Base-by-base conservation (phyloP, 352 stramenopile species). In the Thraustochytrium sp. region DNA sequence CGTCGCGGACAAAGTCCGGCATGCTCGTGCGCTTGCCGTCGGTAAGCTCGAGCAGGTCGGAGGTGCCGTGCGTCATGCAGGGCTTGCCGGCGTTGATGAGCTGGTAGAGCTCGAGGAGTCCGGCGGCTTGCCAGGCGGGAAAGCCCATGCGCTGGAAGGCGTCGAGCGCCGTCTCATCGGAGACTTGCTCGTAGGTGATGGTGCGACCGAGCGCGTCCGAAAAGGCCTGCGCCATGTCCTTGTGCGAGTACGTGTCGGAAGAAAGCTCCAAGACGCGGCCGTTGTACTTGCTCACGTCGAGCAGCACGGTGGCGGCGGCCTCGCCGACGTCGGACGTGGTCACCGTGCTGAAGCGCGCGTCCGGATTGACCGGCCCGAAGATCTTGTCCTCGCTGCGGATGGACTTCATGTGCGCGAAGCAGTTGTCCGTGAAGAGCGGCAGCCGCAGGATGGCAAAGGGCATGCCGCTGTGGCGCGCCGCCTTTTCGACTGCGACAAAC, bases 391-490 rank as follows among this genome's bases (percentile, higher is more conserved):
- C 59, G 29, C 40, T 31, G 8, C 59, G 59, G 26, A 72, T 72
- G 1, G 59, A 72, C 13, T 5, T 18, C 34, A 72, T 72, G 59
- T 72, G 36, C 59, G 40, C 59, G 26, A 72, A 72, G 59, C 13
- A 72, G 9, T 72, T 72, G 40, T 72, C 59, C 8, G 59, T 72
- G 59, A 72, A 72, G 40, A 72, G 59, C 21, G 59, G 59, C 13
- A 72, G 13, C 8, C 59, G 59, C 36, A 72, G 3, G 59, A 72
- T 72, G 0, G 59, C 59, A 26, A 13, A 16, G 9, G 59, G 59
- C 5, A 72, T 38, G 40, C 59, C 59, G 11, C 26, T 44, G 1
- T 72, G 26, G 8, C n/a, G 34, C 9, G 40, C 40, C 9, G 59
- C 59, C 46, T 21, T 26, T 29, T 72, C 59, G 3, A 72, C n/a